Evolutionary conservation across 2,329 filamentous ascomycete species (phyloP), one percentile per base, ranked within the genome.

Genomic region (Fusarium nygamai): DNA sequence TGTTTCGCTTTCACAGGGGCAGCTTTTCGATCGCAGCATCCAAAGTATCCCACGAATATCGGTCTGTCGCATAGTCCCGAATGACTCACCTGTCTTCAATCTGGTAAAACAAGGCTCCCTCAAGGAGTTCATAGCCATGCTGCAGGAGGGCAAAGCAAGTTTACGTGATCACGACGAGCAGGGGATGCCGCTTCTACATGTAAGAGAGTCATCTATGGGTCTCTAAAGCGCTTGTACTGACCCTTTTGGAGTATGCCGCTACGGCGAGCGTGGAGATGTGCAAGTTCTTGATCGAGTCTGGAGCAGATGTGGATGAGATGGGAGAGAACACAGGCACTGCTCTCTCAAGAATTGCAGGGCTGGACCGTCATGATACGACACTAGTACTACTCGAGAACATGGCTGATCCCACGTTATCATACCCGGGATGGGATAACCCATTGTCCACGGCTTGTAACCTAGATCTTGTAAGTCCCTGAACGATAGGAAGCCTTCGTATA

Each of bases 11-110:
- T 70, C 71, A 1, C 71, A 73, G 29, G 71, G 69, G 1, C 69
- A 73, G 16, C 56, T 73, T 5, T 73, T 73, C 22, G 71, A 73
- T 48, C 39, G 59, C 3, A 73, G 66, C 16, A 67, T 70, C 13
- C 69, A 73, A 3, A 70, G 69, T 17, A 73, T 73, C 14, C 71
- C 71, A 0, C 66, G 59, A 6, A 73, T 73, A 38, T 73, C 66
- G 0, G 43, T 73, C 22, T 66, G 62, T 27, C 69, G 61, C 0
- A 73, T 73, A 14, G 13, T 73, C n/a, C 54, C 71, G 0, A 67
- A 70, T 8, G 56, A 54, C 22, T 73, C 71, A 0, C 31, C 9
- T 0, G 66, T 73, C 1, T 73, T 73, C 12, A 22, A 20, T 1
- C 3, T 73, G 0, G 71, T 73, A 2, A 56, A 67, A 10, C 41